Conservation (phyloP, 306 rosid genomes). For the Alnus glutinosa region DNA sequence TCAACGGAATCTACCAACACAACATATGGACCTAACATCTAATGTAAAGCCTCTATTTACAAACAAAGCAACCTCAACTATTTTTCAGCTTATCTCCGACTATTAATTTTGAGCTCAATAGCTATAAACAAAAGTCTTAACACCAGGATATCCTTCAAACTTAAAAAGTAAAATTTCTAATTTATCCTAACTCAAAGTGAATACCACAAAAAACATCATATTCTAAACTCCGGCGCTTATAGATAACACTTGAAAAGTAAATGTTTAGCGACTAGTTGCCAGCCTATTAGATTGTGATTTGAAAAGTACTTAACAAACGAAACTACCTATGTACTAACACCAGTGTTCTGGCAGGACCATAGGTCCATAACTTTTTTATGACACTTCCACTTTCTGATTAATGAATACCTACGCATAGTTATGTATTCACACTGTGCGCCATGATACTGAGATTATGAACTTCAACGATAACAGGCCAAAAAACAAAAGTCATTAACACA, state of each 20-base stretch:
- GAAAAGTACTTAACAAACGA: conserved; percentile 13
- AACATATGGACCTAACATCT: too few species aligned
- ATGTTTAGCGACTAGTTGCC: neutral
- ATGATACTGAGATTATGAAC: neutral
- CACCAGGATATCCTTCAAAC: neutral
- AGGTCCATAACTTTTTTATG: neutral
- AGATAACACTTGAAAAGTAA: neutral
- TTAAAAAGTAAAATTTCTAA: neutral
- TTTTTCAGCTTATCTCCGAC: too few species aligned
- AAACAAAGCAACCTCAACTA: too few species aligned
- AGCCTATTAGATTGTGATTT: conserved; percentile 4
- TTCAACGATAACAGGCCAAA: neutral
- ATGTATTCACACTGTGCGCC: neutral
- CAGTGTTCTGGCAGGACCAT: neutral
- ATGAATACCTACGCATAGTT: neutral
- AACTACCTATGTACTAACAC: conserved; percentile 10
- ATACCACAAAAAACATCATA: neutral
- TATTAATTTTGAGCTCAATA: too few species aligned
- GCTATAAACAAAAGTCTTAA: neutral
- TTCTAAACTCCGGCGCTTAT: neutral
- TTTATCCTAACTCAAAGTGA: neutral
- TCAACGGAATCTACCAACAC: too few species aligned
- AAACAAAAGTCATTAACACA: conserved; percentile 11
- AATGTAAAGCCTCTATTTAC: too few species aligned
- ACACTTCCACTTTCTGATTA: neutral